Base-by-base conservation (phyloP, 106 monocot species). In the Triglochin maritima region DNA sequence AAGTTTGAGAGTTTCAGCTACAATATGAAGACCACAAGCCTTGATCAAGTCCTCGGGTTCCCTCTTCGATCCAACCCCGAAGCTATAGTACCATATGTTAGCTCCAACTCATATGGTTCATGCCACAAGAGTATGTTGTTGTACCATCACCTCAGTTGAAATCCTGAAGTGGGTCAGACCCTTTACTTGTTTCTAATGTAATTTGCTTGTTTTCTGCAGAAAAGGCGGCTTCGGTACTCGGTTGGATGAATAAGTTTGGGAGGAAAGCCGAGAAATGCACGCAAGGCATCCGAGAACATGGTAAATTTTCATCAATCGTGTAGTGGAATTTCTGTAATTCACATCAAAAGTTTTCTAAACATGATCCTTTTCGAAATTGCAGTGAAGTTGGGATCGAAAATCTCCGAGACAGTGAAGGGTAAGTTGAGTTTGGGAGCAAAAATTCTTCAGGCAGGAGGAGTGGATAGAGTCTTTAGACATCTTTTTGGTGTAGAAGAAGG, bases 371-470 rank as follows among this genome's bases (percentile, higher is more conserved):
- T 9, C 2, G 2, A 64, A 57, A 60, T 57, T 56, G 6, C 76
- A 76, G 76, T 69, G 46, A 78, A 57, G 13, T 60, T 67, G 53
- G 78, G 78, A 11, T 49, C 66, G 2, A 78, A 78, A 46, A 71
- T 78, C 44, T 47, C 71, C 0, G 78, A 78, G 52, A 72, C 78
- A 15, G 56, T 78, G 17, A 78, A 72, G 60, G 66, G 71, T 9
- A 78, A 78, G 66, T 45, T 78, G 17, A 78, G 66, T 8, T 67
- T 78, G 17, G 78, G 78, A 7, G 72, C 78, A 41, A 71, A 66
- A 47, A 78, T 78, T 29, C 71, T 78, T 29, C 71, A 78, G 48
- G 78, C 78, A 13, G 78, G 78, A 17, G 78, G 78, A 11, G 63
- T 78, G 13, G 66, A 66, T 55, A 70, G 59, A 29, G 49, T 60